Evolutionary conservation across 306 rosid species (phyloP).

Genomic region (Comarum palustre): DNA sequence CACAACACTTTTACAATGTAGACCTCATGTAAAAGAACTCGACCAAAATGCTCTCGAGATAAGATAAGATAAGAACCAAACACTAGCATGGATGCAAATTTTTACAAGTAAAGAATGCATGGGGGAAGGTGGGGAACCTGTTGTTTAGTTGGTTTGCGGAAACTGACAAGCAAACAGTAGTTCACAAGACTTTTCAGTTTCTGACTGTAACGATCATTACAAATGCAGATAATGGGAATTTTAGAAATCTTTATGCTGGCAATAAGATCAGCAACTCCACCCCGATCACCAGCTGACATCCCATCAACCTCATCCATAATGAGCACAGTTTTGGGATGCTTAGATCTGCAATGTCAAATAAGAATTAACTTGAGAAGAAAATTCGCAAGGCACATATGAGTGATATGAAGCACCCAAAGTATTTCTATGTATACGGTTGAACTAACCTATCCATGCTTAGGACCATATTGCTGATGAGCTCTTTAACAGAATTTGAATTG

Average conservation of each 20-base stretch:
- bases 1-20: neutral
- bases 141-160: conserved; percentile 87
- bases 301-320: conserved; percentile 99
- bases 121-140: conserved; percentile 47
- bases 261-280: conserved; percentile 95
- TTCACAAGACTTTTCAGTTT: conserved; percentile 90
- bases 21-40: neutral
- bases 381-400: conserved; percentile 14
- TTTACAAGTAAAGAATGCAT: neutral
- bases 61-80: neutral
- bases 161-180: conserved; percentile 87
- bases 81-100: neutral
- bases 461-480: conserved; percentile 66
- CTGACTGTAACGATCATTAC: conserved; percentile 97
- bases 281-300: conserved; percentile 99
- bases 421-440: conserved; percentile 8
- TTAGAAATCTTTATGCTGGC: conserved; percentile 84
- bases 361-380: conserved; percentile 17
- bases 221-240: conserved; percentile 94
- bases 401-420: conserved; percentile 21
- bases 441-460: conserved; percentile 64
- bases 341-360: conserved; percentile 52
- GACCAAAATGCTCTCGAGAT: neutral
- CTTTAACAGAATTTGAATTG: conserved; percentile 82
- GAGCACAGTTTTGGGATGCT: conserved; percentile 70